Evolutionary conservation across 345 rosid species (phyloP).

Genomic region (Orychophragmus violaceus): DNA sequence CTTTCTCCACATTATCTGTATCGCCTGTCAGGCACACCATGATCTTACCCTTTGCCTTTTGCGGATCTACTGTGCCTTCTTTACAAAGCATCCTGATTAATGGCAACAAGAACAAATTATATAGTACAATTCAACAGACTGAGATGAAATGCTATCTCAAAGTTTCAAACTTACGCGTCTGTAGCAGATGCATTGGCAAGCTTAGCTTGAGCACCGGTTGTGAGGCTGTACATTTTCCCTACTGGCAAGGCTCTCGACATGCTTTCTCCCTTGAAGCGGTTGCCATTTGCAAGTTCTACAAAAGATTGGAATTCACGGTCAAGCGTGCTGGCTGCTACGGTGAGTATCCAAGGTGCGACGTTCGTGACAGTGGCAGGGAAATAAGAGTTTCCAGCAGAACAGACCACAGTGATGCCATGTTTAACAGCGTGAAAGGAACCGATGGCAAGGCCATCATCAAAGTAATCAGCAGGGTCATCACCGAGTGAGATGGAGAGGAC

Average conservation of each 20-base stretch:
- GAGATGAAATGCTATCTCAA: background rate
- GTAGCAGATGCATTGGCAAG: constrained; percentile 2
- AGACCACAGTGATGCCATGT: constrained; percentile 9
- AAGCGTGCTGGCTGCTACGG: background rate
- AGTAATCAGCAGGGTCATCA: background rate
- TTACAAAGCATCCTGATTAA: constrained; percentile 1
- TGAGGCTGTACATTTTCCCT: background rate
- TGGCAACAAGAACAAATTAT: background rate
- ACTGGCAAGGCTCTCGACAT: constrained; percentile 34
- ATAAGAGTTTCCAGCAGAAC: constrained; percentile 2
- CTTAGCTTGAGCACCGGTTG: constrained; percentile 5
- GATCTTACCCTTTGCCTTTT: constrained; percentile 6
- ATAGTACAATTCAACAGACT: background rate
- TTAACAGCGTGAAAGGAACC: constrained; percentile 8
- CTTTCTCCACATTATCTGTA: background rate
- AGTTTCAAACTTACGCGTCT: constrained; percentile 1
- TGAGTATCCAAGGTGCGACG: constrained; percentile 7
- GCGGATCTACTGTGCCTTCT: background rate
- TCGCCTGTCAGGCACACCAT: constrained; percentile 12
- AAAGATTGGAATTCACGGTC: constrained; percentile 31
- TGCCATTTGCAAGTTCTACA: constrained; percentile 39
- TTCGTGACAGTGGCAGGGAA: background rate
- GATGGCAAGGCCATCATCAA: background rate
- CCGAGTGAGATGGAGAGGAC: constrained; percentile 36
- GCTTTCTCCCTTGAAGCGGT: constrained; percentile 39